Evolutionary conservation across 768 basidiomycete species (phyloP), one percentile per base, ranked within the genome.

Genomic region (Hygrocybe coccinea): DNA sequence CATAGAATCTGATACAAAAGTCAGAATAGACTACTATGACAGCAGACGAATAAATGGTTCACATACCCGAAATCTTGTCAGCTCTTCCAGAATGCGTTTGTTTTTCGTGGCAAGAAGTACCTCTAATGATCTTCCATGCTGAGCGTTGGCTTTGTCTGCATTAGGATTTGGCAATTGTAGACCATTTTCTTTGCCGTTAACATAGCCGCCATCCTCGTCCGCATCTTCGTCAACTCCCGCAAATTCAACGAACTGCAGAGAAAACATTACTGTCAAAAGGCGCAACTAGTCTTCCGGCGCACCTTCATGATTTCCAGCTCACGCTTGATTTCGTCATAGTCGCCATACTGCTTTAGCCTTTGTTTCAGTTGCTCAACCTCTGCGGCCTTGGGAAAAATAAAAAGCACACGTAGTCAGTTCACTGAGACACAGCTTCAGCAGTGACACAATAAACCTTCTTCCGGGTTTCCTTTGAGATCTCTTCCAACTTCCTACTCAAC

Each of bases 291-390:
- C 33, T 44, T 47, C 56, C 22, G 5, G 65, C 73, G 45, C 48
- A 91, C 97, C 84, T 99, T 97, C 91, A 98, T 91, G 60, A 99
- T 98, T 65, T 94, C 94, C 25, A 99, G 79, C 68, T 99, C 97
- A 24, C 97, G 86, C 74, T 98, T 98, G 65, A 98, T 85, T 73
- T 98, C 95, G 64, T 98, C 95, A 64, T 99, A 98, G 69, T 99
- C 93, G 14, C 69, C 69, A 58, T 87, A 90, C 60, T 82, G 82
- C 63, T 82, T 84, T 36, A 98, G 72, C 60, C 84, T 85, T 34
- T 74, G 71, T 66, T 80, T 85, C 2, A 95, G 75, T 47, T 78
- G 78, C 14, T 87, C 86, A 4, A 87, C 74, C 70, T 97, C 94
- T 2, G 67, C 67, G 3, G 67, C 71, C 83, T 29, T 29, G n/a